A percentile compares a stretch with the other conserved stretches of the same genome.
Evolutionary conservation across 257 asterid genomes (phyloP).

Genomic region (Ballota nigra): DNA sequence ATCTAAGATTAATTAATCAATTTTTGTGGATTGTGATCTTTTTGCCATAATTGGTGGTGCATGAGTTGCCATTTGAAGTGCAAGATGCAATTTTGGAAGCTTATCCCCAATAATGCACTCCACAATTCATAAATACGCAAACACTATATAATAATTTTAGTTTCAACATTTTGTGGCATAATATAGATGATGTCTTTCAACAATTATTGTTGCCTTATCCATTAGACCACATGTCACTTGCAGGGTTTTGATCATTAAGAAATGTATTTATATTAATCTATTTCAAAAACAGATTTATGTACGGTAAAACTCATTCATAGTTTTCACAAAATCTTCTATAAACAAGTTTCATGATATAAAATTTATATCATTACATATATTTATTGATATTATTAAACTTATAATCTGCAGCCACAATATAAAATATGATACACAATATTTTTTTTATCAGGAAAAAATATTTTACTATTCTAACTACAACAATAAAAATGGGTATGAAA

Average conservation of each 20-base stretch:
- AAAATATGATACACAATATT: too few species aligned
- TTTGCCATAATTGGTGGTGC: background rate
- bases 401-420: too few species aligned
- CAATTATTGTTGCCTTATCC: constrained; percentile 39
- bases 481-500: too few species aligned
- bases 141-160: background rate
- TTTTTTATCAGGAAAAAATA: too few species aligned
- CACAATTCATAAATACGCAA: background rate
- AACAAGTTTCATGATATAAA: too few species aligned
- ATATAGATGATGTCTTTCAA: constrained; percentile 6
- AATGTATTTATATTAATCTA: background rate
- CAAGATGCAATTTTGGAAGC: constrained; percentile 25
- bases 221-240: constrained; percentile 32
- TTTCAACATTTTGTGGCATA: constrained; percentile 14
- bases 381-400: too few species aligned
- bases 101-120: constrained; percentile 44
- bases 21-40: constrained; percentile 4
- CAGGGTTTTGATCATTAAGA: background rate
- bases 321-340: too few species aligned
- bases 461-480: too few species aligned
- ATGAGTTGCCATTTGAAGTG: constrained; percentile 17
- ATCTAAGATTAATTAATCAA: background rate
- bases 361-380: too few species aligned
- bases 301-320: too few species aligned
- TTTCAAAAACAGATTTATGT: background rate